Conservation (phyloP, 75 land plant genomes). For the Chamaecyparis obtusa region DNA sequence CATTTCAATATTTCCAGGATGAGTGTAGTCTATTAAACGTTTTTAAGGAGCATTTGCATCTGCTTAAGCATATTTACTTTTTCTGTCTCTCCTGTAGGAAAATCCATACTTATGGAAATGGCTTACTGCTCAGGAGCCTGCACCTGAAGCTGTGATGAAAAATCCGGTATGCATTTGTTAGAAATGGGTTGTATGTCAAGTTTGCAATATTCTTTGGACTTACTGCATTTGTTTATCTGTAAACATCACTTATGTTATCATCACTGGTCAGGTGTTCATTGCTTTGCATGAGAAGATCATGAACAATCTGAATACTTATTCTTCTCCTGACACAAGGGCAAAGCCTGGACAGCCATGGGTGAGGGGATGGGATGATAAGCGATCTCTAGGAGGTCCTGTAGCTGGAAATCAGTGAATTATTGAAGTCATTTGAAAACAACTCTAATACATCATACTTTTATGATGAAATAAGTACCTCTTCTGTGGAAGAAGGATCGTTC, state of each 20-base stretch:
- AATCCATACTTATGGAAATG: constrained; percentile 96
- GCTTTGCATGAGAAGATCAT: constrained; percentile 61
- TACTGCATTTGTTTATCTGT: not conserved
- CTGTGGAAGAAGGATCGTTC: not conserved
- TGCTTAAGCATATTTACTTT: not conserved
- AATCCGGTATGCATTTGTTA: constrained; percentile 61
- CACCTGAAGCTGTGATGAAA: constrained; percentile 52
- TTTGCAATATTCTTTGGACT: not conserved
- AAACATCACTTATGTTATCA: not conserved
- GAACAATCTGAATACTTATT: constrained; percentile 47
- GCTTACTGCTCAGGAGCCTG: constrained; percentile 80
- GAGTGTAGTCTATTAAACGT: not conserved
- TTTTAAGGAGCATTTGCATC: not conserved
- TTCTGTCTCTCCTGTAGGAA: constrained; percentile 46
- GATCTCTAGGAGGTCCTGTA: constrained; percentile 58
- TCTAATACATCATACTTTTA: not conserved
- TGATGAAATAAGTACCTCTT: not conserved
- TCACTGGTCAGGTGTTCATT: constrained; percentile 50
- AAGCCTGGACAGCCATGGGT: constrained; percentile 91
- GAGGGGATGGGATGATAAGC: constrained; percentile 97
- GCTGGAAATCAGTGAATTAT: constrained; percentile 73
- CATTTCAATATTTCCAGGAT: not conserved
- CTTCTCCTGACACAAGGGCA: constrained; percentile 80
- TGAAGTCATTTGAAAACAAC: constrained; percentile 3
- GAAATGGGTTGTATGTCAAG: not conserved